phyloP scores from a whole-genome alignment of 2,329 filamentous ascomycete genomes.

The Trichoderma aggressivum region DNA sequence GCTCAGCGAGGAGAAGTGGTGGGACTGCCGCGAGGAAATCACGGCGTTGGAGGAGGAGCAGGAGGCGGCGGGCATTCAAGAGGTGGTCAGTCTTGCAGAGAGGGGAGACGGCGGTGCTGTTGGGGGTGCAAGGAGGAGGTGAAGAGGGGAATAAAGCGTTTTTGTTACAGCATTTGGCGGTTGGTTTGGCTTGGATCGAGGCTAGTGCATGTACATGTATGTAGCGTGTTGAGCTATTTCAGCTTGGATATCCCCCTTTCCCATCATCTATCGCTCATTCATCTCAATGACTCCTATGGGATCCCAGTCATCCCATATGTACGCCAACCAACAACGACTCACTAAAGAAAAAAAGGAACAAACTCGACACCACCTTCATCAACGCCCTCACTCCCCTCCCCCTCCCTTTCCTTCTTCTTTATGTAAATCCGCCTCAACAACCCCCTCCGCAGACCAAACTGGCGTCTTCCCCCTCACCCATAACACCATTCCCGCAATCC shows the following conservation, averaged over 20 bases:
- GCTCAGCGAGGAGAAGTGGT: conserved; percentile 94
- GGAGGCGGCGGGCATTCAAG: conserved; percentile 89
- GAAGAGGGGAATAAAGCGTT: neutral
- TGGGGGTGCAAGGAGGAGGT: conserved; percentile 35
- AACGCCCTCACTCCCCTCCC: neutral
- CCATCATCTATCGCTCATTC: neutral
- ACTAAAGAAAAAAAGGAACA: neutral
- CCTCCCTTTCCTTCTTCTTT: neutral
- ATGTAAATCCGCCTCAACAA: conserved; percentile 28
- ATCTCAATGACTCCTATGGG: neutral
- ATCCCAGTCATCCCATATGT: neutral
- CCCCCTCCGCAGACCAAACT: conserved; percentile 30
- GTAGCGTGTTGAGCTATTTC: neutral
- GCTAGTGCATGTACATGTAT: neutral
- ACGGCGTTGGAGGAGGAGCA: conserved; percentile 90
- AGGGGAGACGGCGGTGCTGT: conserved; percentile 53
- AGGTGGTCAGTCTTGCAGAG: conserved; percentile 85
- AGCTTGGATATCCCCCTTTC: neutral
- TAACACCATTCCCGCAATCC: conserved; percentile 29
- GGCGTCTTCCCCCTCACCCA: conserved; percentile 30
- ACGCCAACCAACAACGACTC: neutral
- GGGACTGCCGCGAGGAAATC: conserved; percentile 95
- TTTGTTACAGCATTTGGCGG: neutral
- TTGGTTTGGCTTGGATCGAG: neutral
- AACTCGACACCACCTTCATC: neutral